A percentile compares a stretch with the other conserved stretches of the same genome.
Evolutionary conservation across 2,329 filamentous ascomycete genomes (phyloP).

Genomic region (Exophiala oligosperma): DNA sequence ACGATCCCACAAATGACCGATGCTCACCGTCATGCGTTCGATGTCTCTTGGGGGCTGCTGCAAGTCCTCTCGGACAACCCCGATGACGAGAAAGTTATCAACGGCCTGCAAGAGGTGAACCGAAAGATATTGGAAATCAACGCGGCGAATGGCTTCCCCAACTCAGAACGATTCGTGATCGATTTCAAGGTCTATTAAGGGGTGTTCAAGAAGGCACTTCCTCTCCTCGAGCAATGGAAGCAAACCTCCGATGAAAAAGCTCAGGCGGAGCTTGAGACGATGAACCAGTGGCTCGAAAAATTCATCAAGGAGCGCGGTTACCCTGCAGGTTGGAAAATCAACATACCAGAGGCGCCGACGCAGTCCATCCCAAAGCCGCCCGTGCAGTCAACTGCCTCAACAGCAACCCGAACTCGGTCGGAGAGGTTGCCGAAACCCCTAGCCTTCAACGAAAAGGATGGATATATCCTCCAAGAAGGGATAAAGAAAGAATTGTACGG

Average conservation of each 20-base stretch:
- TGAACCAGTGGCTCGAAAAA: conserved; percentile 6
- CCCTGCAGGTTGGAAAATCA: conserved; percentile 3
- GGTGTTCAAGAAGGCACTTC: conserved; percentile 2
- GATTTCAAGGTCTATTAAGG: conserved; percentile 4
- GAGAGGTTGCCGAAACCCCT: conserved; percentile 6
- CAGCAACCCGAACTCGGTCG: background rate
- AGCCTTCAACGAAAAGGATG: conserved; percentile 6
- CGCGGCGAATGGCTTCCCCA: conserved; percentile 3
- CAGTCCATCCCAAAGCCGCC: background rate
- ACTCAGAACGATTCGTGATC: conserved; percentile 6
- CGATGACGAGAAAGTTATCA: conserved; percentile 8
- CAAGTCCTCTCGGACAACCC: conserved; percentile 3
- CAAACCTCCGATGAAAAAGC: conserved; percentile 7
- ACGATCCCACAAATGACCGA: background rate
- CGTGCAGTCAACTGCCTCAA: background rate
- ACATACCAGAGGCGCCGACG: background rate
- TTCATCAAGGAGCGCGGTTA: conserved; percentile 5
- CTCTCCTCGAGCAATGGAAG: conserved; percentile 2
- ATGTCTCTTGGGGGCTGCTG: conserved; percentile 1
- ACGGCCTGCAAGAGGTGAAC: conserved; percentile 4
- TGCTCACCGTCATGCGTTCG: background rate
- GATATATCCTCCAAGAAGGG: conserved; percentile 10
- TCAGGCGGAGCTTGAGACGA: conserved; percentile 5
- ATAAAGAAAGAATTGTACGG: conserved; percentile 9
- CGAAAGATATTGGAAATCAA: conserved; percentile 10